A percentile compares a stretch with the other conserved stretches of the same genome.
Conservation (phyloP, 495 filamentous ascomycete species). For the Hapsidospora chrysogenum region DNA sequence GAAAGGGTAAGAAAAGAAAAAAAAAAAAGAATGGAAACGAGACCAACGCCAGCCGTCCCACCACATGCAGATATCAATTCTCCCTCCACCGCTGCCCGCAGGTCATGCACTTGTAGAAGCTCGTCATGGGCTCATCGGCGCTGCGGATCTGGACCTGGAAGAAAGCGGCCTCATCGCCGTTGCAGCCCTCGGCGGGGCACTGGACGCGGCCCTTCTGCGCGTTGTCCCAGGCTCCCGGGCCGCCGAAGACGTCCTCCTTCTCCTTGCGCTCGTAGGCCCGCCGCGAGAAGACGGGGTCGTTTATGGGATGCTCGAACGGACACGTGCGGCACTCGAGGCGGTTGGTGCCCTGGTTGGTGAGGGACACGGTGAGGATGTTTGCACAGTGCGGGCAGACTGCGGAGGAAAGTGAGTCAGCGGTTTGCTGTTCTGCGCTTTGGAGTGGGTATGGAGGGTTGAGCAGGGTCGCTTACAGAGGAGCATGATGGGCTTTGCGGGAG, state of each 20-base stretch:
- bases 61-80: too few relatives aligned
- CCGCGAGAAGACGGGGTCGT: conserved; percentile 57
- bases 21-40: too few relatives aligned
- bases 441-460: conserved; percentile 1
- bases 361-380: conserved; percentile 61
- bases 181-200: conserved; percentile 62
- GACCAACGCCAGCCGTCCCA: too few relatives aligned
- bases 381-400: conserved; percentile 84
- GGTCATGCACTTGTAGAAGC: conserved; percentile 41
- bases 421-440: conserved; percentile 2
- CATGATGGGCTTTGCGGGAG: conserved; percentile 35
- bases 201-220: conserved; percentile 62
- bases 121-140: conserved; percentile 97
- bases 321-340: conserved; percentile 88
- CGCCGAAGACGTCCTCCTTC: conserved; percentile 82
- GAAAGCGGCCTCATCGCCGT: conserved; percentile 69
- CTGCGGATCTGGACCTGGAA: conserved; percentile 95
- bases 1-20: background rate
- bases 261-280: conserved; percentile 63
- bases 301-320: conserved; percentile 69
- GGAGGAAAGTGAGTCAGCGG: background rate
- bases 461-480: conserved; percentile 41
- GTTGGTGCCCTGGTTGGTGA: conserved; percentile 27
- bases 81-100: conserved; percentile 6
- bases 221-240: conserved; percentile 74